phyloP scores from a whole-genome alignment of 371 early-diverging fungal genomes.

The Mucor plumbeus region DNA sequence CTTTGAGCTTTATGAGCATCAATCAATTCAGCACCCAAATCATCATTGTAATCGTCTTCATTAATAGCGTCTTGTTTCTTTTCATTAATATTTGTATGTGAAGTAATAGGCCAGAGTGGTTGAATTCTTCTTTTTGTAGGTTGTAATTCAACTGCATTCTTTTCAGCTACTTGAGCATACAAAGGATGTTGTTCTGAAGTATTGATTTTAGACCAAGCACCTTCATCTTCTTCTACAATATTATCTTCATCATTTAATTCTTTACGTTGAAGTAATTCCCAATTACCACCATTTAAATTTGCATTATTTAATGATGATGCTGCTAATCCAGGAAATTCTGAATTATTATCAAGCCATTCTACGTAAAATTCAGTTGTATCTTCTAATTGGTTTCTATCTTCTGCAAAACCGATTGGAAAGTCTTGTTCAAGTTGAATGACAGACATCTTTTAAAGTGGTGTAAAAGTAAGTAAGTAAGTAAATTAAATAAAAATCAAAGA shows the following conservation, averaged over 20 bases:
- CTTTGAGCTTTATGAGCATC: constrained; percentile 11
- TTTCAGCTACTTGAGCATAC: constrained; percentile 25
- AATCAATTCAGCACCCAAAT: constrained; percentile 11
- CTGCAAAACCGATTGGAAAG: constrained; percentile 29
- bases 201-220: constrained; percentile 20
- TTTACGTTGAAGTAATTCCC: constrained; percentile 27
- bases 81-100: neutral
- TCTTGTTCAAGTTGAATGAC: constrained; percentile 14
- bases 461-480: neutral
- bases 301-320: constrained; percentile 2
- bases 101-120: constrained; percentile 11
- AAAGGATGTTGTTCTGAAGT: constrained; percentile 7
- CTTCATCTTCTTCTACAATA: constrained; percentile 14
- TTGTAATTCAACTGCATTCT: constrained; percentile 16
- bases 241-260: constrained; percentile 18
- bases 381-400: neutral
- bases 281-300: constrained; percentile 4
- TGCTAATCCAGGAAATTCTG: constrained; percentile 22
- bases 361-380: constrained; percentile 10
- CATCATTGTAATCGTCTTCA: constrained; percentile 8
- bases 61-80: neutral
- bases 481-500: neutral
- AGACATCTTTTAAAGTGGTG: neutral
- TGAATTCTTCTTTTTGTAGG: constrained; percentile 5
- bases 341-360: constrained; percentile 22